These are phyloP conservation scores for Sequoiadendron giganteum DNA, from an alignment of 75 land plant species.

Conservation along the genomic window DNA sequence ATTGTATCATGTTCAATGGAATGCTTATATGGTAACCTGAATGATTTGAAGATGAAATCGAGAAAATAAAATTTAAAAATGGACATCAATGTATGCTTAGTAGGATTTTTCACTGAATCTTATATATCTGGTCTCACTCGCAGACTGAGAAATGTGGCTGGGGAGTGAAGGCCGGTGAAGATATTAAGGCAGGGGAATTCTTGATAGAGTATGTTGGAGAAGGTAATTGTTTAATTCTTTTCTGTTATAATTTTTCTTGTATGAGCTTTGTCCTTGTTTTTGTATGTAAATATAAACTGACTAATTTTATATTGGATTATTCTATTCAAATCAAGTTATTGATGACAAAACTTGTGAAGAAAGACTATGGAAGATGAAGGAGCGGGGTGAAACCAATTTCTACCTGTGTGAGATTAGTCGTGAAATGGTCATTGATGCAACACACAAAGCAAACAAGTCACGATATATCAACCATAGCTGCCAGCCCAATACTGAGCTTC, in stretches of 20 bases:
- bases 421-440: constrained; percentile 97
- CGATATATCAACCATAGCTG: constrained; percentile 95
- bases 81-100: not conserved
- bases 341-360: constrained; percentile 96
- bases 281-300: not conserved
- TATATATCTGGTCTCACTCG: constrained; percentile 6
- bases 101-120: not conserved
- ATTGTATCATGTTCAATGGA: not conserved
- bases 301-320: constrained; percentile 11
- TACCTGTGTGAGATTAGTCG: constrained; percentile 87
- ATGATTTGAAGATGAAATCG: not conserved
- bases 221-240: constrained; percentile 42
- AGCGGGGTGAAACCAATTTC: constrained; percentile 84
- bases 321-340: constrained; percentile 56
- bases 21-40: not conserved
- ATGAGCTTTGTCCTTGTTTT: not conserved
- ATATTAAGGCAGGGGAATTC: constrained; percentile 82
- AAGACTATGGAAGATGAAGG: constrained; percentile 96
- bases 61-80: not conserved
- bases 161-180: constrained; percentile 84
- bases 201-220: constrained; percentile 97
- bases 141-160: constrained; percentile 96
- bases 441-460: constrained; percentile 87
- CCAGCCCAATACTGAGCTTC: constrained; percentile 89
- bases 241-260: constrained; percentile 1